Conservation (phyloP, 2,329 filamentous ascomycete species). For the Monilinia fructigena region DNA sequence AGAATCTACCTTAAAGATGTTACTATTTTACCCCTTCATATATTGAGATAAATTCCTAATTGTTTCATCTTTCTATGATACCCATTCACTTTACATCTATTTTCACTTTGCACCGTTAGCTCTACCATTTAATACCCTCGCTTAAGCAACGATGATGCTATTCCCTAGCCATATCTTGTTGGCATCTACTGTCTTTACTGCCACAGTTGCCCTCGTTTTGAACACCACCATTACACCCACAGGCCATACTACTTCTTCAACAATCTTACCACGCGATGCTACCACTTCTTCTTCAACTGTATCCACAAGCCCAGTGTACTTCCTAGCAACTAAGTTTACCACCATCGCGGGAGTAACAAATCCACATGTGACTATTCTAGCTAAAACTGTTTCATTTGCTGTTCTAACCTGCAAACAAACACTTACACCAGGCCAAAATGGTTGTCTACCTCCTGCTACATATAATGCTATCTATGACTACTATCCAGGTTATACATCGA, state of each 20-base stretch:
- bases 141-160: background rate
- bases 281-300: background rate
- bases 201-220: background rate
- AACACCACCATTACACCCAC: background rate
- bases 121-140: background rate
- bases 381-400: conserved; percentile 22
- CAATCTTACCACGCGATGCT: background rate
- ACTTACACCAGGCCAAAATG: conserved; percentile 20
- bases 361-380: conserved; percentile 21
- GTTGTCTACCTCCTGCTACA: conserved; percentile 39
- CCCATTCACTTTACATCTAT: background rate
- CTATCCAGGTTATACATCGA: too few species aligned
- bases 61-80: background rate
- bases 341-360: conserved; percentile 24
- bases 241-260: background rate
- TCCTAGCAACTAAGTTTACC: conserved; percentile 22
- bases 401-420: conserved; percentile 23
- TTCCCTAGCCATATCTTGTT: background rate
- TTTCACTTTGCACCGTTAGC: background rate
- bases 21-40: background rate
- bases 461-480: too few species aligned
- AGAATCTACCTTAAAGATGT: background rate
- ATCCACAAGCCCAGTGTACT: conserved; percentile 16
- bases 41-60: conserved; percentile 1
- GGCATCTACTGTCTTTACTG: background rate